Conservation (phyloP, 805 yeast species). For the Lachancea nothofagi region DNA sequence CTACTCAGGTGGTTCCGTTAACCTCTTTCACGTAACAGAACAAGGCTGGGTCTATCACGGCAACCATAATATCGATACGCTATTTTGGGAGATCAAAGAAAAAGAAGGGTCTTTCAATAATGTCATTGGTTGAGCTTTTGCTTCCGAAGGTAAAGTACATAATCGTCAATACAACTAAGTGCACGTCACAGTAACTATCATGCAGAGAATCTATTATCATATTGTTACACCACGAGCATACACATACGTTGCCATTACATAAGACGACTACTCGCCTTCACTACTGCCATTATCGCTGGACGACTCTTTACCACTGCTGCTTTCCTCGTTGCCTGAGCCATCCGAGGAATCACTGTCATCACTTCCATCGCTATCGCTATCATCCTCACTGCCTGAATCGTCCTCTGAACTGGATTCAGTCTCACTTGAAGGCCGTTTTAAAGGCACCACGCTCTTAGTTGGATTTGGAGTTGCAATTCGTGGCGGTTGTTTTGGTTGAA, state of each 20-base stretch:
- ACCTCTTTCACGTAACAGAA: conserved; percentile 88
- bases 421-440: conserved; percentile 9
- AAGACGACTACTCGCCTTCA: conserved; percentile 9
- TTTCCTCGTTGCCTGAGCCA: conserved; percentile 10
- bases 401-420: conserved; percentile 13
- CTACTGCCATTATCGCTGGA: conserved; percentile 7
- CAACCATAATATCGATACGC: conserved; percentile 83
- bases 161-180: neutral
- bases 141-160: neutral
- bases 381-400: conserved; percentile 8
- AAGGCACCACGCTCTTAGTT: conserved; percentile 7
- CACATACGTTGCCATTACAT: neutral
- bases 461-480: conserved; percentile 13
- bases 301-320: conserved; percentile 7
- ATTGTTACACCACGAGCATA: conserved; percentile 3
- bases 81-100: conserved; percentile 88
- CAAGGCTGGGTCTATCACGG: conserved; percentile 95
- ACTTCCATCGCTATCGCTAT: conserved; percentile 11
- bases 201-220: conserved; percentile 8
- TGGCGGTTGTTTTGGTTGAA: conserved; percentile 31
- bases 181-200: conserved; percentile 4
- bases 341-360: conserved; percentile 13
- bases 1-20: conserved; percentile 93
- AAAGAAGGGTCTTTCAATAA: conserved; percentile 85
- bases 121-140: conserved; percentile 14